These are phyloP conservation scores for Gilbertella persicaria DNA, from an alignment of 371 early-diverging fungal species.

Conservation along the genomic window DNA sequence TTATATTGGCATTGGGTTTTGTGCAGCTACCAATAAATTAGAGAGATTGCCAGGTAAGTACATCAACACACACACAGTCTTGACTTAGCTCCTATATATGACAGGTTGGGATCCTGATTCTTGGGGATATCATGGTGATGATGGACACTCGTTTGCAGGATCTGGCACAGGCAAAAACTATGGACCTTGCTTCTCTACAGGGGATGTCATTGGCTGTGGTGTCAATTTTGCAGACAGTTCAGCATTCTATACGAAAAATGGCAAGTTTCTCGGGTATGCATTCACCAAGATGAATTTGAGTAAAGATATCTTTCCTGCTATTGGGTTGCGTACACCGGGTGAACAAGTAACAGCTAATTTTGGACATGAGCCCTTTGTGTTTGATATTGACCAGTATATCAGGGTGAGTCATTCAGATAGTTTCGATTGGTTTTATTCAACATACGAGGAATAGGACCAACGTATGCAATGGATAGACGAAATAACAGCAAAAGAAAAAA, in stretches of 20 bases:
- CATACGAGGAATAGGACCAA: conserved; percentile 6
- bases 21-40: conserved; percentile 51
- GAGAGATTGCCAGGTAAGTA: conserved; percentile 66
- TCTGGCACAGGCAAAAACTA: conserved; percentile 80
- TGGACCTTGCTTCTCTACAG: conserved; percentile 91
- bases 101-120: conserved; percentile 83
- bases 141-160: conserved; percentile 84
- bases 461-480: conserved; percentile 2
- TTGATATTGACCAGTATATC: conserved; percentile 82
- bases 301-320: conserved; percentile 72
- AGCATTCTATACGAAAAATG: conserved; percentile 93
- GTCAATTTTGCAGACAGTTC: conserved; percentile 79
- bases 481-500: too few relatives aligned
- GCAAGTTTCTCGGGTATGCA: conserved; percentile 72
- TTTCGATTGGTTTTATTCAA: neutral
- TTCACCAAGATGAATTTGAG: conserved; percentile 39
- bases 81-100: neutral
- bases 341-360: conserved; percentile 91
- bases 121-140: conserved; percentile 94
- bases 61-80: too few relatives aligned
- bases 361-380: conserved; percentile 83
- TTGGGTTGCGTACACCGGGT: conserved; percentile 89
- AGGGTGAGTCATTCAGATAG: conserved; percentile 1
- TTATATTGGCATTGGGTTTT: conserved; percentile 90
- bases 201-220: conserved; percentile 93